Conservation (phyloP, 2,329 filamentous ascomycete genomes). For the Chalaropsis ovoidea region DNA sequence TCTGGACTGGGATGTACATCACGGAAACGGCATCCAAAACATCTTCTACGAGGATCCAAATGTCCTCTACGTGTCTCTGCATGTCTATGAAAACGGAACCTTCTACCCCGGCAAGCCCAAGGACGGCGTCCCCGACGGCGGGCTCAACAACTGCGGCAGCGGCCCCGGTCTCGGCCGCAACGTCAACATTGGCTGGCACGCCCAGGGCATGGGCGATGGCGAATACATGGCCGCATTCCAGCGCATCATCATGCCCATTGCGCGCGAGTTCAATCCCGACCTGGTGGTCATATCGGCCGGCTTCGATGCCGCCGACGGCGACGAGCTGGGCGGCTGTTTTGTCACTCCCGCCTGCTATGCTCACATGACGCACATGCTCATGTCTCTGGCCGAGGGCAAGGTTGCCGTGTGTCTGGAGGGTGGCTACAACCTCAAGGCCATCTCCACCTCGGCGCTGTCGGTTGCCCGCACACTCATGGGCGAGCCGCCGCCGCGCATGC, state of each 20-base stretch:
- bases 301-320: conserved; percentile 89
- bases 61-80: conserved; percentile 87
- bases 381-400: conserved; percentile 83
- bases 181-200: conserved; percentile 57
- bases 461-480: conserved; percentile 92
- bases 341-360: conserved; percentile 87
- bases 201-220: conserved; percentile 80
- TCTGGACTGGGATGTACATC: conserved; percentile 77
- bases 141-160: conserved; percentile 49
- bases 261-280: conserved; percentile 85
- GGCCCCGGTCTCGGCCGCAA: conserved; percentile 50
- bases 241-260: conserved; percentile 91
- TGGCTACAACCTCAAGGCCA: conserved; percentile 87
- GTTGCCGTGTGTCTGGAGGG: conserved; percentile 89
- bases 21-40: conserved; percentile 89
- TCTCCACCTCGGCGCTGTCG: conserved; percentile 82
- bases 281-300: conserved; percentile 91
- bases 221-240: conserved; percentile 97
- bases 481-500: conserved; percentile 63
- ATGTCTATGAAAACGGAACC: conserved; percentile 70
- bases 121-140: conserved; percentile 50
- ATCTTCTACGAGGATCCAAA: conserved; percentile 94
- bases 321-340: conserved; percentile 84
- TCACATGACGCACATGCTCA: conserved; percentile 99
- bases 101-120: conserved; percentile 72